Evolutionary conservation across 2,329 filamentous ascomycete species (phyloP), one percentile per base, ranked within the genome.

Genomic region (Fusarium sp.): DNA sequence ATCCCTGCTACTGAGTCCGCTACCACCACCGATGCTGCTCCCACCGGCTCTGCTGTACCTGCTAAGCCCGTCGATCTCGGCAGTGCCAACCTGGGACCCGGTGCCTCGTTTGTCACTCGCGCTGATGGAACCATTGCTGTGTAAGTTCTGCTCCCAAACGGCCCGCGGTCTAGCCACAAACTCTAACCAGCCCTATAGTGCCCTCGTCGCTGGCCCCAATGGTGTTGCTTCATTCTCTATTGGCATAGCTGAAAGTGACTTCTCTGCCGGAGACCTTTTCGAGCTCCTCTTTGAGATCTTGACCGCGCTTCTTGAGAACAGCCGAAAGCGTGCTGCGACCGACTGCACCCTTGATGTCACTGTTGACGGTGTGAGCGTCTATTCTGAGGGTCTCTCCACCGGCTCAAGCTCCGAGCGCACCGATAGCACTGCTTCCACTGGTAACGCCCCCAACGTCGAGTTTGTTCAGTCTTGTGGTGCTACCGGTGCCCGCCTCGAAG

Each of bases 401-500:
- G 67, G 50, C 3, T 38, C 12, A 13, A 6, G 11, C 2, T 26
- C 13, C 26, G 5, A 48, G 50, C 0, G 1, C 1, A 12, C 7
- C 5, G n/a, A 28, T 4, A 14, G 3, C 8, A 7, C 13, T 0
- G 2, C 41, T 14, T 30, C 33, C 16, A 6, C 2, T 0, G 39
- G 47, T 0, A 26, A 0, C 3, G 0, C 6, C 64, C 71, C 67
- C 22, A 12, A 28, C 0, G 1, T 75, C 18, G 33, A 55, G 22
- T 67, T 75, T 28, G 33, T 60, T 4, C 65, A 75, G 56, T n/a
- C 16, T 14, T 74, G 72, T 2, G 72, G 72, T 13, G 44, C 30
- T 14, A 41, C 30, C 33, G 39, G 61, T 1, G 5, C 24, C n/a
- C 6, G 5, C 3, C 1, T 41, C 22, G 18, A 13, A 2, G 47